These are phyloP conservation scores for Geotrichum ghanense DNA, from an alignment of 805 yeast species.

Conservation along the genomic window DNA sequence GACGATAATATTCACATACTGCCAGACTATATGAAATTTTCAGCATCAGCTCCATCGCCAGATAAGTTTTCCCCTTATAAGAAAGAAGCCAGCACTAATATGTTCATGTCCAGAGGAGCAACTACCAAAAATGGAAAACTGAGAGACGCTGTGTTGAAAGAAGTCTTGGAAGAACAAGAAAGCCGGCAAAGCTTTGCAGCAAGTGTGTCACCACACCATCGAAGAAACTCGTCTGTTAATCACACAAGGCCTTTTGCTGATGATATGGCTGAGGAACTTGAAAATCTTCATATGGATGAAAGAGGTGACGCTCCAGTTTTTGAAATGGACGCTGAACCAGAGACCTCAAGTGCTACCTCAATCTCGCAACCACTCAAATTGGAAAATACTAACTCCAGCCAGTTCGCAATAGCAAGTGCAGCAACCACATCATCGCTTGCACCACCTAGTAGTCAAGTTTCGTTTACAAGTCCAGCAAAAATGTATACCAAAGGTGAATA, in stretches of 20 bases:
- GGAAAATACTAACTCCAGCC: too few relatives aligned
- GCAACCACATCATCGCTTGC: not conserved
- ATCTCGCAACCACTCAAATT: too few relatives aligned
- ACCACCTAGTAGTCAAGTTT: constrained; percentile 10
- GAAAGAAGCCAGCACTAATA: constrained; percentile 8
- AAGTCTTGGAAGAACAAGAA: constrained; percentile 40
- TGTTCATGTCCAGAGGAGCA: constrained; percentile 34
- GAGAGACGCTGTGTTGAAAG: constrained; percentile 59
- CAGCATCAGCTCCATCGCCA: constrained; percentile 33
- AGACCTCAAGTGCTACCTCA: too few relatives aligned
- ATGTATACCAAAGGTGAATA: constrained; percentile 51
- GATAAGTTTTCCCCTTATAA: constrained; percentile 4
- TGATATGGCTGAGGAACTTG: not conserved
- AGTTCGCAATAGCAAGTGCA: too few relatives aligned
- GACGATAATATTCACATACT: constrained; percentile 89
- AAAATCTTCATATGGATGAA: not conserved
- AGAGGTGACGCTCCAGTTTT: not conserved
- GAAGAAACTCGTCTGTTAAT: not conserved
- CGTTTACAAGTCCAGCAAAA: constrained; percentile 18
- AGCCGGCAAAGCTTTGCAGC: not conserved
- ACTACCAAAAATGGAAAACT: constrained; percentile 62
- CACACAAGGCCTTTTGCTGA: too few relatives aligned
- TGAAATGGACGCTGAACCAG: not conserved
- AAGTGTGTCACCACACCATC: not conserved
- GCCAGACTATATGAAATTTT: constrained; percentile 63